Evolutionary conservation across 2,329 filamentous ascomycete genomes (phyloP).

Genomic region (Niveomyces coronatus): DNA sequence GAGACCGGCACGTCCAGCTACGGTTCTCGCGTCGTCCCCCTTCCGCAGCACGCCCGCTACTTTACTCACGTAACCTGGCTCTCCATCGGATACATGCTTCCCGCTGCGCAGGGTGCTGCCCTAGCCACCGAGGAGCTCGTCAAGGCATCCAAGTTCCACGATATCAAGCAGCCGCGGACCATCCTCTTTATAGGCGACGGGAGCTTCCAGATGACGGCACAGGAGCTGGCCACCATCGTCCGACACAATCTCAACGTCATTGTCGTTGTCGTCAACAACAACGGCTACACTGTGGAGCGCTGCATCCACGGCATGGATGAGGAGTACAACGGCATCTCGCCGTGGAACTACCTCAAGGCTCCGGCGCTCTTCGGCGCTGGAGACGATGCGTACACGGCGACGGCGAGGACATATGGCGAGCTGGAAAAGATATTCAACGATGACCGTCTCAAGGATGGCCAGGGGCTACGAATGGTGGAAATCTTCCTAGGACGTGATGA

Average conservation of each 20-base stretch:
- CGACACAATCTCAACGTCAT: conserved; percentile 36
- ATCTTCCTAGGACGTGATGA: conserved; percentile 23
- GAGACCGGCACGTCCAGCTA: conserved; percentile 49
- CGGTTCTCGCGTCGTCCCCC: conserved; percentile 38
- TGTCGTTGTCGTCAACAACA: conserved; percentile 48
- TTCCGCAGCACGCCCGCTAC: conserved; percentile 36
- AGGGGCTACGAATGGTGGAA: conserved; percentile 23
- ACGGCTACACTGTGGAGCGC: conserved; percentile 49
- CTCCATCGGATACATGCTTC: conserved; percentile 51
- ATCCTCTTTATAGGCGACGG: conserved; percentile 53
- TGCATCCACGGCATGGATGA: conserved; percentile 44
- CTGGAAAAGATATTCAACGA: conserved; percentile 25
- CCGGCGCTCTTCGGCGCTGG: conserved; percentile 37
- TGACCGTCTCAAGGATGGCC: conserved; percentile 12
- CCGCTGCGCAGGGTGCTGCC: conserved; percentile 43
- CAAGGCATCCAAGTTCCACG: conserved; percentile 11
- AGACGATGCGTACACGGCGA: conserved; percentile 26
- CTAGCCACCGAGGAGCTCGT: conserved; percentile 40
- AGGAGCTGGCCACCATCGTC: conserved; percentile 56
- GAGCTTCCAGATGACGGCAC: conserved; percentile 55
- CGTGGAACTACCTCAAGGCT: conserved; percentile 40
- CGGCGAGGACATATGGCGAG: conserved; percentile 34
- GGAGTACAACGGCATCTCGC: conserved; percentile 44
- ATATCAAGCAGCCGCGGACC: conserved; percentile 24
- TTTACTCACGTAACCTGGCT: conserved; percentile 46